Evolutionary conservation across 495 filamentous ascomycete genomes (phyloP), one percentile per base, ranked within the genome.

Genomic region (Daldinia loculata): DNA sequence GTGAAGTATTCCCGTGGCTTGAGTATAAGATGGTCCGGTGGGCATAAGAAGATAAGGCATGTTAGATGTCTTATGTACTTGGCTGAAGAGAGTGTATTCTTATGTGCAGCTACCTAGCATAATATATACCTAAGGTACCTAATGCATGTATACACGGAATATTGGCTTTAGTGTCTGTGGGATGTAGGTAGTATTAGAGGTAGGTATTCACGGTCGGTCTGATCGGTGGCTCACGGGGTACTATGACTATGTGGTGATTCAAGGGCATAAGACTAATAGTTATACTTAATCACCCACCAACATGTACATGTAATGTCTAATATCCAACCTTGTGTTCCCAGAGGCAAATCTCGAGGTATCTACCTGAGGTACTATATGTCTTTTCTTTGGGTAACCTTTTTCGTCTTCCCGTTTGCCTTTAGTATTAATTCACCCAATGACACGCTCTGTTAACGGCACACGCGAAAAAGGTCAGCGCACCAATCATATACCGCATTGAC

Each of bases 371-470:
- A 30, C 29, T 30, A 8, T 30, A 29, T 29, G 2, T 29, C 5
- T 39, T 39, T 39, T 39, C 4, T n/a, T 39, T 39, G 12, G n/a
- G 26, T 36, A 52, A 34, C 38, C n/a, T 34, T 50, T 61, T 61
- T 60, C 30, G 27, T 48, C 56, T 38, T 64, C 32, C 45, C 56
- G 61, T 65, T 39, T 53, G 50, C 32, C 27, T 55, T 56, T 39
- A 2, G 11, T 15, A 6, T 12, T 3, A 48, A 60, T 17, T 66
- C 11, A 38, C 27, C 70, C 70, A 73, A 73, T 73, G 43, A 69
- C 9, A 73, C 55, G 56, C 66, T 73, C 70, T 39, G 27, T 45
- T 26, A 24, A 56, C 12, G 66, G 62, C 70, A 73, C 70, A 73
- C 70, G 66, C 70, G 15, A 63, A 45, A 66, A 9, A 9, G 19